A percentile compares a stretch with the other conserved stretches of the same genome.
These are phyloP conservation scores for Fragaria nilgerrensis DNA, from an alignment of 306 rosid genomes.

Conservation along the genomic window DNA sequence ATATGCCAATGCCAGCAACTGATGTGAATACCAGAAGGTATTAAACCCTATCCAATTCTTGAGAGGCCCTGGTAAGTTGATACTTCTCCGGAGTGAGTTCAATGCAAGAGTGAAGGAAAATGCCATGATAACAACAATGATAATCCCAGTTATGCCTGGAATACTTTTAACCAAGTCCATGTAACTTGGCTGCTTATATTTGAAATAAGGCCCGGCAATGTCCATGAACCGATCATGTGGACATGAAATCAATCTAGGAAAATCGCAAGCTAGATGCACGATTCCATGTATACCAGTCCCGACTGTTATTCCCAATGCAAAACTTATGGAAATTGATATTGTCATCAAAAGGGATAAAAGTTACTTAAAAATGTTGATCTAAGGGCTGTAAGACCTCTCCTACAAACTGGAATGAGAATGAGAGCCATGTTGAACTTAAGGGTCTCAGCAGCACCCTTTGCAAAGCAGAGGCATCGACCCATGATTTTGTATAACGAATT, in stretches of 20 bases:
- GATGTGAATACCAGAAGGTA: conserved; percentile 94
- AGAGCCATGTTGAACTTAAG: conserved; percentile 94
- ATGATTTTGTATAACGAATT: conserved; percentile 50
- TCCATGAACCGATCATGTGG: conserved; percentile 40
- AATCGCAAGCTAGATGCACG: conserved; percentile 67
- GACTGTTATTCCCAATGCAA: conserved; percentile 50
- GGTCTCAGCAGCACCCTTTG: conserved; percentile 96
- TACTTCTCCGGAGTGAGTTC: conserved; percentile 60
- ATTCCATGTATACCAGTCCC: conserved; percentile 53
- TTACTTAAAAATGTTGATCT: conserved; percentile 56
- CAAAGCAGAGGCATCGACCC: conserved; percentile 80
- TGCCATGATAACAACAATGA: conserved; percentile 62
- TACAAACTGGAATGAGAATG: conserved; percentile 75
- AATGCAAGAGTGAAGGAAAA: conserved; percentile 74
- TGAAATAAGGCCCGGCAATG: conserved; percentile 48
- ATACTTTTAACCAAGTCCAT: conserved; percentile 33
- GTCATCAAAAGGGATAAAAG: conserved; percentile 83
- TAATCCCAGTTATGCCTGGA: conserved; percentile 62
- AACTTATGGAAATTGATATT: conserved; percentile 83
- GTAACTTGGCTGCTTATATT: conserved; percentile 49
- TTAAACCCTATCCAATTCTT: conserved; percentile 76
- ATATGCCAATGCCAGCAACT: conserved; percentile 67
- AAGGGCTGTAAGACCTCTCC: conserved; percentile 70
- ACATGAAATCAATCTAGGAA: conserved; percentile 57
- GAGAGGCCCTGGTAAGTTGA: conserved; percentile 53